A percentile compares a stretch with the other conserved stretches of the same genome.
These are phyloP conservation scores for Colletotrichum somersetense DNA, from an alignment of 2,329 filamentous ascomycete genomes.

Conservation along the genomic window DNA sequence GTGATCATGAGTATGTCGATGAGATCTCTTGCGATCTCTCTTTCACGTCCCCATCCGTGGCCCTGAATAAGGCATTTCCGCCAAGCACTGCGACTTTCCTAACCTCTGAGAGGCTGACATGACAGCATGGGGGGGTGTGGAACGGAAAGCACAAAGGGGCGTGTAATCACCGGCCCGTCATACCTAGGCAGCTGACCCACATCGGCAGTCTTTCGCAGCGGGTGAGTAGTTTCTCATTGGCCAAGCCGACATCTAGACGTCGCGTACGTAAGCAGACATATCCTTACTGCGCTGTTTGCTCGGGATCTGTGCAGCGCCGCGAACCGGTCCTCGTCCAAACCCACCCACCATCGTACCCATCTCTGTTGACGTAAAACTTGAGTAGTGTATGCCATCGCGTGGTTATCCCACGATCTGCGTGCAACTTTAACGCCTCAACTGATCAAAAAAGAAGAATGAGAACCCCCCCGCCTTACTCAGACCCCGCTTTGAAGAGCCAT, in stretches of 20 bases:
- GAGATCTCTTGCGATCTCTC: background rate
- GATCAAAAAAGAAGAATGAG: background rate
- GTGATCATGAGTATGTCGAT: background rate
- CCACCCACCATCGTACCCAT: background rate
- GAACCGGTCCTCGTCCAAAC: background rate
- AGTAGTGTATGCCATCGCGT: conserved; percentile 1
- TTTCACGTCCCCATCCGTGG: conserved; percentile 14
- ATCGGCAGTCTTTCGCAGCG: conserved; percentile 23
- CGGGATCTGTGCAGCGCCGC: background rate
- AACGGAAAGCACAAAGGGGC: conserved; percentile 2
- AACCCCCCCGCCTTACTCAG: background rate
- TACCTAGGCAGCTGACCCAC: conserved; percentile 12
- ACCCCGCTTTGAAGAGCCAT: background rate
- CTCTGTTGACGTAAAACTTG: background rate
- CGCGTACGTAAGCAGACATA: conserved; percentile 27
- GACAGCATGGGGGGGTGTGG: conserved; percentile 15
- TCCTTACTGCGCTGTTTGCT: background rate
- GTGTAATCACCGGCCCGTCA: background rate
- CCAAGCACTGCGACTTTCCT: conserved; percentile 7
- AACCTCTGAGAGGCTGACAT: conserved; percentile 33
- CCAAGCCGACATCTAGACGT: background rate
- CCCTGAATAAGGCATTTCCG: conserved; percentile 1
- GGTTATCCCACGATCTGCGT: conserved; percentile 2
- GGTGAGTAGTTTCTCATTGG: conserved; percentile 23
- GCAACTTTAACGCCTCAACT: conserved; percentile 3